Base-by-base conservation (phyloP, 2,329 filamentous ascomycete species). In the Epichloe elymi region DNA sequence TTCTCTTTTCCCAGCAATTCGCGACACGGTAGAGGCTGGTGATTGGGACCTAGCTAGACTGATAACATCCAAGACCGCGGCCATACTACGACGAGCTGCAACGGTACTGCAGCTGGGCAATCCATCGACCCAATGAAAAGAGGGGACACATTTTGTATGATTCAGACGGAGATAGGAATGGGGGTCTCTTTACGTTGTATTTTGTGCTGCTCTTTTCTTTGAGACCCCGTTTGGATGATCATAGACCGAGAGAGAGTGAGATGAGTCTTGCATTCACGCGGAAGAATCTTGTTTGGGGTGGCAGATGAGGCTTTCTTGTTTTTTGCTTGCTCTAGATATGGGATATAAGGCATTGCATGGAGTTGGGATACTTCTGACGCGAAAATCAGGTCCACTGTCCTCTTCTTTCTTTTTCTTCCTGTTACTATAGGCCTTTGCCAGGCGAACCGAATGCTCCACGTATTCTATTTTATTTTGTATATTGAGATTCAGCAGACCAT, bases 11-110 rank as follows among this genome's bases (percentile, higher is more conserved):
- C 91, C 91, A 0, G 84, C 83, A n/a, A 85, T 96, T 51, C 77
- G 88, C 51, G 90, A 96, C 61, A 82, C 85, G 8, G 73, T 96
- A 40, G 79, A 86, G 55, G 76, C 74, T 4, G 77, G 78, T 26
- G 79, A 95, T 59, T 90, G 85, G 85, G 71, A 68, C 2, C 65
- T 78, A 12, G 85, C 86, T 3, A 80, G 85, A 60, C 67, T 72
- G 50, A 79, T 85, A 63, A 76, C 94, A 33, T 73, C 84, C 57
- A 88, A 83, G 66, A 83, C 86, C 23, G 85, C 88, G 1, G 70
- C 69, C 11, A 81, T 88, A 45, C 69, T 96, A 50, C 73, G 70
- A 49, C 67, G 71, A 48, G 88, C 88, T 33, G 78, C 75, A 0
- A 57, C 59, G 2, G 52, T 63, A 44, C 53, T 71, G 55, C 53